Evolutionary conservation across 805 yeast genomes (phyloP).

Genomic region (Candida boidinii): DNA sequence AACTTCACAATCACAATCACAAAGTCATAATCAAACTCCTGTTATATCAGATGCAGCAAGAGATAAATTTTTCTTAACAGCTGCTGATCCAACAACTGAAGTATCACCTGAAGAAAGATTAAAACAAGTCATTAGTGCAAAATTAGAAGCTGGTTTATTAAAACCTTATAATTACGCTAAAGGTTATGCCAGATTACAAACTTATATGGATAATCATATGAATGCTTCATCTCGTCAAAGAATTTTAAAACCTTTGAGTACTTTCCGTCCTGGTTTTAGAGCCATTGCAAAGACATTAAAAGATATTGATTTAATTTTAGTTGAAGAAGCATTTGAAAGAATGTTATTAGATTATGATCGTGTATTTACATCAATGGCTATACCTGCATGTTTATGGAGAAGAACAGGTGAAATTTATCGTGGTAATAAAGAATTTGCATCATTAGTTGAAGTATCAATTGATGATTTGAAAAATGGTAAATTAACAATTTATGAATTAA

Average conservation of each 20-base stretch:
- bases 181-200: constrained; percentile 84
- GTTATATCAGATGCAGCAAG: constrained; percentile 66
- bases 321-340: constrained; percentile 90
- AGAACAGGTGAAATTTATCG: constrained; percentile 94
- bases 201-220: constrained; percentile 92
- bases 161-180: constrained; percentile 91
- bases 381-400: constrained; percentile 96
- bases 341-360: constrained; percentile 90
- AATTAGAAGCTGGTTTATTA: constrained; percentile 83
- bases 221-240: constrained; percentile 73
- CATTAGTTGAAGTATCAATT: constrained; percentile 78
- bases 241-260: constrained; percentile 74
- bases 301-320: constrained; percentile 84
- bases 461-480: constrained; percentile 91
- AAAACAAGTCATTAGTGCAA: constrained; percentile 90
- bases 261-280: constrained; percentile 86
- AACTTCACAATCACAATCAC: not conserved
- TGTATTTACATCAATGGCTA: constrained; percentile 94
- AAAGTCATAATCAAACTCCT: constrained; percentile 11
- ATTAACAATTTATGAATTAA: constrained; percentile 82
- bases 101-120: constrained; percentile 89
- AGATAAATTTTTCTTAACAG: constrained; percentile 89
- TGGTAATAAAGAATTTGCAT: constrained; percentile 94
- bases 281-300: constrained; percentile 86
- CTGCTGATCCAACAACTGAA: constrained; percentile 95